Conservation (phyloP, 1,284 basidiomycete species). For the Pyrrhoderma lamaoense region DNA sequence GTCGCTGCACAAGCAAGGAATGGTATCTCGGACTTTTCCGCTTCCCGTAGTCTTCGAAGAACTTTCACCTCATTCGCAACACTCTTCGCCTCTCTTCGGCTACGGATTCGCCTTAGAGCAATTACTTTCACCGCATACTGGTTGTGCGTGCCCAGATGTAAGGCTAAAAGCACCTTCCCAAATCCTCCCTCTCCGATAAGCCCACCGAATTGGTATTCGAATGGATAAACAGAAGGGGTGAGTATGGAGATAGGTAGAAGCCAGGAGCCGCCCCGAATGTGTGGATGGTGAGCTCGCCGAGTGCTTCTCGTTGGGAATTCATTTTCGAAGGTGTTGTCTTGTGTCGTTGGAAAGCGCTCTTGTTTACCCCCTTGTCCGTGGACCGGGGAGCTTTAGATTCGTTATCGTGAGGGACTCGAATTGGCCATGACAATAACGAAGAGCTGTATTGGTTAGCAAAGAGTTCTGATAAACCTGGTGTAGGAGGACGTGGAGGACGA, state of each 20-base stretch:
- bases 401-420: too few relatives aligned
- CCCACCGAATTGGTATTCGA: constrained; percentile 14
- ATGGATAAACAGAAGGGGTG: background rate
- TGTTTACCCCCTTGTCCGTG: too few relatives aligned
- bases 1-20: constrained; percentile 11
- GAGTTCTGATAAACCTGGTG: too few relatives aligned
- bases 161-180: constrained; percentile 11
- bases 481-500: too few relatives aligned
- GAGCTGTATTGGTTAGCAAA: too few relatives aligned
- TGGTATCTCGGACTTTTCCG: background rate
- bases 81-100: constrained; percentile 8
- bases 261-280: constrained; percentile 4
- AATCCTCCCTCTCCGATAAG: constrained; percentile 12
- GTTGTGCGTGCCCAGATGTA: constrained; percentile 1
- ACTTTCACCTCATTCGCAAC: constrained; percentile 12
- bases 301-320: too few relatives aligned
- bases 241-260: constrained; percentile 9
- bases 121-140: constrained; percentile 11
- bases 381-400: too few relatives aligned
- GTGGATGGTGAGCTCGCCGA: background rate
- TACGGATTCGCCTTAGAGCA: constrained; percentile 7
- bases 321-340: too few relatives aligned
- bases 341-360: too few relatives aligned
- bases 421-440: too few relatives aligned
- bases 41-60: constrained; percentile 2